Base-by-base conservation (phyloP, 179 eudicot genomes). In the Silene vulgaris region DNA sequence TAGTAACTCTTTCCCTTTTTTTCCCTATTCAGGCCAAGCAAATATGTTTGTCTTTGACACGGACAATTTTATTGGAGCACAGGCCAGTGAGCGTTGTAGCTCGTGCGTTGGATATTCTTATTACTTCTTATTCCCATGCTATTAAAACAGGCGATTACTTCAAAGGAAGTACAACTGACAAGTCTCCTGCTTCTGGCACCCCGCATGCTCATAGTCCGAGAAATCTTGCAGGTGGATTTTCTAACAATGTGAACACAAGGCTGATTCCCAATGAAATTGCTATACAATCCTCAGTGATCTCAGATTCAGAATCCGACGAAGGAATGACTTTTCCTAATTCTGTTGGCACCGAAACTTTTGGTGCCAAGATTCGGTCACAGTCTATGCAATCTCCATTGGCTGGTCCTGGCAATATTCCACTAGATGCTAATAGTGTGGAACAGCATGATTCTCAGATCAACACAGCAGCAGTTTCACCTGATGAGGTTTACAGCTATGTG, bases 391-490 rank as follows among this genome's bases (percentile, higher is more conserved):
- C 88, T 80, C 86, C 86, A 78, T 66, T 77, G 80, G 76, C 78
- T 77, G 85, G 85, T 67, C 52, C 90, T 35, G 82, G 83, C 73
- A 77, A 64, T 73, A 64, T 76, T 67, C 81, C 87, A 30, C 52
- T 84, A 75, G 87, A 83, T 79, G 80, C 82, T 71, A 75, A 78
- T 83, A 66, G 80, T 74, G 71, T 84, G 72, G 92, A 85, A 75
- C 86, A 77, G 79, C 87, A 80, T 52, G 90, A 90, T 43, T 82
- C 87, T 80, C 90, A 85, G 83, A 75, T 91, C 75, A 78, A 83
- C 83, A 86, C 95, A 37, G 93, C 97, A 63, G 93, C 97, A 76
- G 85, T 90, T 70, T 89, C 99, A 61, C 93, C 97, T 35, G 92
- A 85, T 69, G 97, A 95, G 78, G 76, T 95, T 82, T 89, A 86